Evolutionary conservation across 179 eudicot species (phyloP).

Genomic region (Beta lomatogona): DNA sequence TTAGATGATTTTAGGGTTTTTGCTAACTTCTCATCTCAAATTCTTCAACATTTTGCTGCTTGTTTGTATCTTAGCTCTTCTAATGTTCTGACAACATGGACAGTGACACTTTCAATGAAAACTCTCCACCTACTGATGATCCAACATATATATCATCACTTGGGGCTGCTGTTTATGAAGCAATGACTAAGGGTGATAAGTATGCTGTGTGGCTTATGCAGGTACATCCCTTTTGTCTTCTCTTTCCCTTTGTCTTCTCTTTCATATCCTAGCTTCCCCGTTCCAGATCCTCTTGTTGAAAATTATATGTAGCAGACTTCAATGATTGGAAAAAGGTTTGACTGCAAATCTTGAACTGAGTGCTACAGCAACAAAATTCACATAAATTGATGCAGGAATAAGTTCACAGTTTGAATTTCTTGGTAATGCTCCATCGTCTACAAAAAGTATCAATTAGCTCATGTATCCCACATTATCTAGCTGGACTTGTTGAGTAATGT

Average conservation of each 20-base stretch:
- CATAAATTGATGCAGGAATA: conserved; percentile 5
- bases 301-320: background rate
- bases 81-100: conserved; percentile 1
- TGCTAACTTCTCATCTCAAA: background rate
- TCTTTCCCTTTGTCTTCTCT: no score
- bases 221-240: conserved; percentile 54
- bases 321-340: background rate
- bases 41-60: conserved; percentile 7
- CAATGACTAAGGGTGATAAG: conserved; percentile 83
- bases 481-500: background rate
- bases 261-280: conserved; percentile 12
- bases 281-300: no score
- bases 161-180: conserved; percentile 92
- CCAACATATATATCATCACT: conserved; percentile 87
- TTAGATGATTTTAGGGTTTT: conserved; percentile 10
- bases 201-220: conserved; percentile 99
- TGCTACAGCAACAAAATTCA: background rate
- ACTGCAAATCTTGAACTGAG: background rate
- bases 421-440: background rate
- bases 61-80: conserved; percentile 7
- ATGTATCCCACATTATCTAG: background rate
- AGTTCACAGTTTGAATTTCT: background rate
- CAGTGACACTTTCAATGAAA: conserved; percentile 99
- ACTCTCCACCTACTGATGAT: conserved; percentile 88
- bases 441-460: background rate